Base-by-base conservation (phyloP, 345 rosid species). In the Conringia planisiliqua region DNA sequence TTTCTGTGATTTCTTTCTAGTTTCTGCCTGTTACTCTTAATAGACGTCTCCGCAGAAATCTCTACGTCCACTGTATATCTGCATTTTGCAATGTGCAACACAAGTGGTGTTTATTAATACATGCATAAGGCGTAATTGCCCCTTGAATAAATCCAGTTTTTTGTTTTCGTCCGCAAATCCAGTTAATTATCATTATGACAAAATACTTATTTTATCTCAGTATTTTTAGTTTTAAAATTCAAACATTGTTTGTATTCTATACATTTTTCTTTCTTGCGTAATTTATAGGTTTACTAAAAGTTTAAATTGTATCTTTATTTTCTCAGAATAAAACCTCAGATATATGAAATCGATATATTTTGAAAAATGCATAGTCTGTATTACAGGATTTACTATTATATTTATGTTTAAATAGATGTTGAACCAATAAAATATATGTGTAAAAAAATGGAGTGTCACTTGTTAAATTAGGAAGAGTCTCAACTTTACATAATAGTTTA, bases 11-110 rank as follows among this genome's bases (percentile, higher is more conserved):
- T 27, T 35, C 13, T 24, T 46, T 52, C 32, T 51, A 22, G 16
- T 33, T 35, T 24, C 12, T 71, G 27, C 38, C 26, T 61, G 32
- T 66, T 36, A 44, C 39, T 32, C 6, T 10, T 30, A 40, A 42
- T 14, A 73, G n/a, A 64, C 59, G 40, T 46, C 36, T 63, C 56
- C 16, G 66, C 59, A 55, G 24, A 56, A 42, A 55, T 35, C 30
- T 22, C 57, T 43, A 22, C 54, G 40, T 55, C 5, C 55, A 54
- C 9, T 57, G 72, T 74, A 46, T 26, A 66, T 57, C 46, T 74
- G 59, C 59, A 27, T 54, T 27, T 27, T 12, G 58, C 79, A 75
- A 4, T 39, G 54, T 59, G 62, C 73, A 14, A 73, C 62, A 17
- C 47, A 56, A 24, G 66, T 46, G 44, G 59, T 62, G 26, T 54